A percentile compares a stretch with the other conserved stretches of the same genome.
These are phyloP conservation scores for Neurospora sp. DNA, from an alignment of 495 filamentous ascomycete genomes.

Conservation along the genomic window DNA sequence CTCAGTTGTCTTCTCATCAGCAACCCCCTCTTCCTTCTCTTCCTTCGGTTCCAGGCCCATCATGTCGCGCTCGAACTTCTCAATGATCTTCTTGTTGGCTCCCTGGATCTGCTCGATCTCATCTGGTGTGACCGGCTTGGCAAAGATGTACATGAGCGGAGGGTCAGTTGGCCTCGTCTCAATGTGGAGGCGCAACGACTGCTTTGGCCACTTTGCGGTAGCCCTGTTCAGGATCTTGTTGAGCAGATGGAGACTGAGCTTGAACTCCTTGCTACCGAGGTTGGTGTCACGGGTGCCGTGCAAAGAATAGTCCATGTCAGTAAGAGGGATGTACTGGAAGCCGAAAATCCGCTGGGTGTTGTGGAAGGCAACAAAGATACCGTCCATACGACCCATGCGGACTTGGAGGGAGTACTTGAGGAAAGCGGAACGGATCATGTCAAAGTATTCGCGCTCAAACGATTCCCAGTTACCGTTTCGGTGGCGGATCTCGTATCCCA, in stretches of 20 bases:
- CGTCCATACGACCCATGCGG: slow-evolving; percentile 94
- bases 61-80: slow-evolving; percentile 57
- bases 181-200: slow-evolving; percentile 76
- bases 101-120: slow-evolving; percentile 67
- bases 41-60: slow-evolving; percentile 32
- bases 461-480: slow-evolving; percentile 72
- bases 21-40: slow-evolving; percentile 14
- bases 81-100: slow-evolving; percentile 46
- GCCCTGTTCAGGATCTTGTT: slow-evolving; percentile 68
- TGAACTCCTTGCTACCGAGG: slow-evolving; percentile 84
- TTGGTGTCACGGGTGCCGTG: slow-evolving; percentile 57
- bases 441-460: slow-evolving; percentile 90
- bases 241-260: slow-evolving; percentile 63
- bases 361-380: slow-evolving; percentile 96
- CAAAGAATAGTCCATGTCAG: slow-evolving; percentile 77
- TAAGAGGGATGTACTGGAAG: slow-evolving; percentile 82
- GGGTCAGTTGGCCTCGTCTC: slow-evolving; percentile 54
- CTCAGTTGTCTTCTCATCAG: slow-evolving; percentile 1
- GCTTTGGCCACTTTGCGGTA: slow-evolving; percentile 57
- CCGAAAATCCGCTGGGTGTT: slow-evolving; percentile 94
- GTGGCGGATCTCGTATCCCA: slow-evolving; percentile 77
- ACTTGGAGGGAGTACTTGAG: slow-evolving; percentile 96
- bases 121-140: slow-evolving; percentile 65
- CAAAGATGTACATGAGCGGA: slow-evolving; percentile 82
- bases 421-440: slow-evolving; percentile 93